Conservation (phyloP, 2,329 filamentous ascomycete species). For the Curvularia eragrostidis region DNA sequence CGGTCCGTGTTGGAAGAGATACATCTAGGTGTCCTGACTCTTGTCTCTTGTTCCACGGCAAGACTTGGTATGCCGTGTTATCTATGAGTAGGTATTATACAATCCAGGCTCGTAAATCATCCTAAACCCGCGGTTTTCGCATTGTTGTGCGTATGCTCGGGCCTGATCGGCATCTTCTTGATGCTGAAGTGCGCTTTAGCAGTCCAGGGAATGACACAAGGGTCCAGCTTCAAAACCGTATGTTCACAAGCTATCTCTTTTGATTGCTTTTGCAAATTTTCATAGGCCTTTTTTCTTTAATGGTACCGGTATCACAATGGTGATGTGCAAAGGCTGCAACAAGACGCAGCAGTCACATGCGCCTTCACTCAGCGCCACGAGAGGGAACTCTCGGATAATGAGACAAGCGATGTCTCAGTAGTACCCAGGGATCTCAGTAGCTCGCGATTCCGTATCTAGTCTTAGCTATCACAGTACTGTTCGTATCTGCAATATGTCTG, state of each 20-base stretch:
- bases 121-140: not conserved
- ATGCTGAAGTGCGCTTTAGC: not conserved
- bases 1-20: not conserved
- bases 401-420: not conserved
- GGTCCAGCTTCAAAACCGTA: not conserved
- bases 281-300: not conserved
- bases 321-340: not conserved
- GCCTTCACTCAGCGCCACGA: not conserved
- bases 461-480: not conserved
- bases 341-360: not conserved
- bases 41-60: not conserved
- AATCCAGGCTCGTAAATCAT: conserved; percentile 13
- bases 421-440: not conserved
- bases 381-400: not conserved
- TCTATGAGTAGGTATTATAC: not conserved
- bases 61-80: not conserved
- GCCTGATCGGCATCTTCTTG: not conserved
- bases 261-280: not conserved
- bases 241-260: not conserved
- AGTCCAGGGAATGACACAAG: not conserved
- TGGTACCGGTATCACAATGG: not conserved
- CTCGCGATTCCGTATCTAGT: not conserved
- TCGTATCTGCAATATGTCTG: not conserved
- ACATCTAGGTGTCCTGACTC: not conserved
- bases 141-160: not conserved